Evolutionary conservation across 192 early-diverging fungal genomes (phyloP).

Genomic region (Kappamyces sp.): DNA sequence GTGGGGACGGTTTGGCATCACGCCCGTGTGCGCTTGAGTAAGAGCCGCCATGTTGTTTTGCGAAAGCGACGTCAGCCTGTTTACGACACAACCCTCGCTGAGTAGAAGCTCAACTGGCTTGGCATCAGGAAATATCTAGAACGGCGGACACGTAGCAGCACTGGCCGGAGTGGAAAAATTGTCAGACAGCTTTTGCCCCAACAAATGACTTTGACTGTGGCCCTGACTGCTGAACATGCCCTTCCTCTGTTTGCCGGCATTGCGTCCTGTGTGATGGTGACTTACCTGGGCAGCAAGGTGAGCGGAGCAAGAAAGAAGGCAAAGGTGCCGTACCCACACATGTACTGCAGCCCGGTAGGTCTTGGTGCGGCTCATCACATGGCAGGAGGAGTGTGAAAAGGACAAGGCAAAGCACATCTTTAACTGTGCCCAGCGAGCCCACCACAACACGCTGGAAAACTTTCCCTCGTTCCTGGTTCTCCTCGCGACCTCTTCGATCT

Average conservation of each 20-base stretch:
- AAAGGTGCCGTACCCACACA: slow-evolving; percentile 57
- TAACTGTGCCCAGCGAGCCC: slow-evolving; percentile 59
- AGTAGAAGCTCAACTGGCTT: too few relatives aligned
- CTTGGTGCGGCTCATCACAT: slow-evolving; percentile 46
- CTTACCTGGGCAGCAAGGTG: slow-evolving; percentile 44
- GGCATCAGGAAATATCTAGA: too few relatives aligned
- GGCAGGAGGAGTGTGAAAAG: slow-evolving; percentile 49
- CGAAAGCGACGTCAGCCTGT: too few relatives aligned
- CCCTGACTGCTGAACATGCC: too few relatives aligned
- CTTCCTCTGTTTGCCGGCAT: too few relatives aligned
- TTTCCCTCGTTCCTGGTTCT: slow-evolving; percentile 49
- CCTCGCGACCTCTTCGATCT: slow-evolving; percentile 44
- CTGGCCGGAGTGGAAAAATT: too few relatives aligned
- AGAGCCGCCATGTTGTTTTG: background rate
- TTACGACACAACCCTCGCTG: too few relatives aligned
- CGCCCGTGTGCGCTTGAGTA: slow-evolving; percentile 10
- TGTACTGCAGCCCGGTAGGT: slow-evolving; percentile 29
- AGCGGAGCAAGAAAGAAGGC: slow-evolving; percentile 55
- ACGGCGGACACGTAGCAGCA: too few relatives aligned
- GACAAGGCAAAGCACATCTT: slow-evolving; percentile 60
- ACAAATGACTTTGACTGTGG: too few relatives aligned
- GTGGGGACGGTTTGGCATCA: slow-evolving; percentile 40
- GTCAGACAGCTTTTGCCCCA: too few relatives aligned
- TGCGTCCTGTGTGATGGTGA: too few relatives aligned
- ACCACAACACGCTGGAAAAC: slow-evolving; percentile 64